Conservation (phyloP, 768 basidiomycete species). For the Sporobolomyces roseus region DNA sequence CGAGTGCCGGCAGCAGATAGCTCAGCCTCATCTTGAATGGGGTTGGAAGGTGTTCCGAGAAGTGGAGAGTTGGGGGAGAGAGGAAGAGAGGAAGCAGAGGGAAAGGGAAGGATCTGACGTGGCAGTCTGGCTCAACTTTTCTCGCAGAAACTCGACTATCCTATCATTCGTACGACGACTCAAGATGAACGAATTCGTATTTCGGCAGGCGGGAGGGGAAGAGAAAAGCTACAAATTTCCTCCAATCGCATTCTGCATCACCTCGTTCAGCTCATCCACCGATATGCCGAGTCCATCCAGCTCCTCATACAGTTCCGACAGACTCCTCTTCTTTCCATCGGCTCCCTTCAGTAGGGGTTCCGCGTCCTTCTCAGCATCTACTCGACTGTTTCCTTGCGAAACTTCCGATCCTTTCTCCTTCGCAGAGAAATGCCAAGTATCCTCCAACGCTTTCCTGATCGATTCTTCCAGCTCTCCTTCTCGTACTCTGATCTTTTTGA, state of each 20-base stretch:
- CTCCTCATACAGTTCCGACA: slow-evolving; percentile 33
- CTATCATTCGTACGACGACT: neutral
- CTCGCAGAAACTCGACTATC: neutral
- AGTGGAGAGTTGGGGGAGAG: neutral
- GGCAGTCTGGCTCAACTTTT: neutral
- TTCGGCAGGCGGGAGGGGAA: neutral
- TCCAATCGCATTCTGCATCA: slow-evolving; percentile 2
- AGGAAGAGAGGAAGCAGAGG: neutral
- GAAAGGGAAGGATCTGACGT: neutral
- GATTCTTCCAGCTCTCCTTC: slow-evolving; percentile 17
- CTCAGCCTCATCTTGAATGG: slow-evolving; percentile 9
- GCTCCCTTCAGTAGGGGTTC: neutral
- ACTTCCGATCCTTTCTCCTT: neutral
- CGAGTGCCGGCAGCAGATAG: neutral
- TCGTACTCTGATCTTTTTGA: neutral
- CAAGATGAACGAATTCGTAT: neutral
- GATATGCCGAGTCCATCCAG: slow-evolving; percentile 26
- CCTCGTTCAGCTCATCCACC: slow-evolving; percentile 25
- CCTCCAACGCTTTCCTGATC: slow-evolving; percentile 27
- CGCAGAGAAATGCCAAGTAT: slow-evolving; percentile 27
- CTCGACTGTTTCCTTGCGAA: neutral
- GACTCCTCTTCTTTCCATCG: slow-evolving; percentile 4
- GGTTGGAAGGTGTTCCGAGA: neutral
- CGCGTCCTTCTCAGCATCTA: neutral
- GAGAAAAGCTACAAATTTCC: neutral